Base-by-base conservation (phyloP, 2,329 filamentous ascomycete genomes). In the Parafenestella ontariensis region DNA sequence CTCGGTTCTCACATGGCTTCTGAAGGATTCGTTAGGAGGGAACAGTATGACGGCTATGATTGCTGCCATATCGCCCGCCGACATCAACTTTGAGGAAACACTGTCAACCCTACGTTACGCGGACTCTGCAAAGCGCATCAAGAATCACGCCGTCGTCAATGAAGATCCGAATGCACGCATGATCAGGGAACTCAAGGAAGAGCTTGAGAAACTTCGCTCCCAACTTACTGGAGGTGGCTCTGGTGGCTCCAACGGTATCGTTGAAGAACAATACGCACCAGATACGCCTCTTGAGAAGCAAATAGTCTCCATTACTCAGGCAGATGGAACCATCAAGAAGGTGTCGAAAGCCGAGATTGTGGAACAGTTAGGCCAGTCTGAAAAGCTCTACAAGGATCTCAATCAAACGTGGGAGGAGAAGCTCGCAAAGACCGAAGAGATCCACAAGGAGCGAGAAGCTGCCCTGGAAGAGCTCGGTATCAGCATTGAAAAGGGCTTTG, bases 41-140 rank as follows among this genome's bases (percentile, higher is more conserved):
- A 99, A 99, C 82, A 98, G 94, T 75, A 94, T 98, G 91, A 99
- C 95, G 21, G 95, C 95, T 55, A 99, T 99, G 96, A 99, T 99
- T 82, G 96, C 95, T 46, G 94, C 94, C 47, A 97, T 99, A 72
- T 97, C 93, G 70, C 95, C 95, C 3, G 95, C 95, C 49, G 95
- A 99, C 77, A 98, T 98, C 80, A 99, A 99, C 78, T 98, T 96
- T 72, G 95, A 99, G 64, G 95, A 99, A 77, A 99, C 96, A 0
- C 83, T 99, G 17, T 95, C 93, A 73, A 99, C 95, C 0, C 83
- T 99, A 24, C 87, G 96, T 70, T 99, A 99, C 76, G 95, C 96
- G 51, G 94, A 99, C 73, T 97, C 92, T 7, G 95, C 95, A 23
- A 99, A 99, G 80, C 88, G 95, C 68, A 99, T 99, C 84, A 98